Conservation (phyloP, 768 basidiomycete genomes). For the Albatrellus ellisii region DNA sequence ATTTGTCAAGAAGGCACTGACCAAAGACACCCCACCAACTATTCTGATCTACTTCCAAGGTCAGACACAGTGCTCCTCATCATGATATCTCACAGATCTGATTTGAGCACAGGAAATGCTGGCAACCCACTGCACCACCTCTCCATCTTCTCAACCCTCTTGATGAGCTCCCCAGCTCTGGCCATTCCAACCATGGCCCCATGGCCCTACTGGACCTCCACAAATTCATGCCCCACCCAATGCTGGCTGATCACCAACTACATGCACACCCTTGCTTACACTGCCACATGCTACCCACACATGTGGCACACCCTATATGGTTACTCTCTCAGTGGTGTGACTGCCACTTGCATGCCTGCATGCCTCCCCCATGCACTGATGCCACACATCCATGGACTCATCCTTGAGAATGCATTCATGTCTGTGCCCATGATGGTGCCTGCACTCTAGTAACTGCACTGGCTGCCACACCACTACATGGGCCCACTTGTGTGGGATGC, state of each 20-base stretch:
- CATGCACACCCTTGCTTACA: slow-evolving; percentile 19
- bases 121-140: slow-evolving; percentile 34
- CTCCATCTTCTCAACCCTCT: slow-evolving; percentile 26
- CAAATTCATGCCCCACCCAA: slow-evolving; percentile 25
- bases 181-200: slow-evolving; percentile 30
- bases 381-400: slow-evolving; percentile 21
- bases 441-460: slow-evolving; percentile 32
- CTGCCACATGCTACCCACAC: slow-evolving; percentile 21
- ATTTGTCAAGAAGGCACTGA: slow-evolving; percentile 6
- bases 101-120: slow-evolving; percentile 26
- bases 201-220: slow-evolving; percentile 38
- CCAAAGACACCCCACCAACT: slow-evolving; percentile 4
- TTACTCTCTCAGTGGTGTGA: slow-evolving; percentile 35
- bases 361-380: slow-evolving; percentile 2
- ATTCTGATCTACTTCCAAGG: slow-evolving; percentile 28
- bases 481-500: slow-evolving; percentile 28
- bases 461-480: slow-evolving; percentile 39
- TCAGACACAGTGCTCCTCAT: slow-evolving; percentile 1
- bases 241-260: slow-evolving; percentile 29
- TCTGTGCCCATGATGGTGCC: slow-evolving; percentile 33
- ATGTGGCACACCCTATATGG: slow-evolving; percentile 28
- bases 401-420: slow-evolving; percentile 38
- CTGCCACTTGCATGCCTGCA: slow-evolving; percentile 27
- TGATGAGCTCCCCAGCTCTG: slow-evolving; percentile 13
- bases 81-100: background rate